phyloP scores from a whole-genome alignment of 1,284 basidiomycete genomes.

The Irpex sp. region DNA sequence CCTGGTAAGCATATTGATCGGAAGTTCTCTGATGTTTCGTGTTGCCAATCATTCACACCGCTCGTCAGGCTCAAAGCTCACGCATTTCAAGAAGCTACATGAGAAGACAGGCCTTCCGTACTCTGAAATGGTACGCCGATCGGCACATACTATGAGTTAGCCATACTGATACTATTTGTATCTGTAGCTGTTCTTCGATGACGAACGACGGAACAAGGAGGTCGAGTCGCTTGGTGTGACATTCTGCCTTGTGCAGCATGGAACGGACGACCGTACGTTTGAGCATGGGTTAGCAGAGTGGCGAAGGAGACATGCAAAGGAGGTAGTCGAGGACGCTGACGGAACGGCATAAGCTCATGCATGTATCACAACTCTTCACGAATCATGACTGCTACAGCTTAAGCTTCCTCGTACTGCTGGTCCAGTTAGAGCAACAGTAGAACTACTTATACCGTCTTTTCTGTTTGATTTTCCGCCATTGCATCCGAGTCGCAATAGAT shows the following conservation, averaged over 20 bases:
- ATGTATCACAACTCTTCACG: not conserved
- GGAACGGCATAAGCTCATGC: conserved; percentile 1
- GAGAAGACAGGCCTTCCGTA: conserved; percentile 79
- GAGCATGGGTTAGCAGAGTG: conserved; percentile 61
- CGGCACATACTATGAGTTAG: no score
- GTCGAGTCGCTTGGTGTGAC: conserved; percentile 76
- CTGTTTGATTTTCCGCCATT: no score
- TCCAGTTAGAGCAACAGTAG: no score
- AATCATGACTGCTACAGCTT: no score
- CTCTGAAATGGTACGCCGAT: conserved; percentile 67
- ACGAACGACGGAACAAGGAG: conserved; percentile 74
- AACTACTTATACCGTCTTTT: no score
- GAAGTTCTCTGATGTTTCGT: no score
- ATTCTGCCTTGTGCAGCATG: conserved; percentile 54
- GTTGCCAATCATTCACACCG: conserved; percentile 1
- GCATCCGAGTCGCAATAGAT: no score
- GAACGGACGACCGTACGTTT: conserved; percentile 52
- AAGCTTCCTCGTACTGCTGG: no score
- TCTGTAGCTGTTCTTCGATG: conserved; percentile 79
- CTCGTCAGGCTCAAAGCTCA: conserved; percentile 70
- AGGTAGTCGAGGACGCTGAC: conserved; percentile 26
- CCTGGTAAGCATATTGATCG: conserved; percentile 44
- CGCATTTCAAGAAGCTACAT: conserved; percentile 77
- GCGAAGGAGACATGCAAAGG: conserved; percentile 42
- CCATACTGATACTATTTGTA: conserved; percentile 4